These are phyloP conservation scores for Alternaria solani DNA, from an alignment of 2,329 filamentous ascomycete species.

Conservation along the genomic window DNA sequence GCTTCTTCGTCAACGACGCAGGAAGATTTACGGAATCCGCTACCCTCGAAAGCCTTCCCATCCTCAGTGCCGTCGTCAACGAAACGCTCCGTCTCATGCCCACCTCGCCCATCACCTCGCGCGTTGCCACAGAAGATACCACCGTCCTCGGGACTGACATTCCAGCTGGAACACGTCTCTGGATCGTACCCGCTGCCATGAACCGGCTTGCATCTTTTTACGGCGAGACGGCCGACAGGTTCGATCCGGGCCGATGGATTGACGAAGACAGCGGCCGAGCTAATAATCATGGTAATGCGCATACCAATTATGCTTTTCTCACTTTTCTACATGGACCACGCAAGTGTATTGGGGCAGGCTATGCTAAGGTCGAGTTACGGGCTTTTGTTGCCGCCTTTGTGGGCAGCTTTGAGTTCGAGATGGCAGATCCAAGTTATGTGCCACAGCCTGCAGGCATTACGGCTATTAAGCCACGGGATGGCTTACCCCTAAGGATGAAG, in stretches of 20 bases:
- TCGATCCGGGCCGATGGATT: conserved; percentile 1
- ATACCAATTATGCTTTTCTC: conserved; percentile 3
- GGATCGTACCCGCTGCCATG: no score
- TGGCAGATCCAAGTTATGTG: not conserved
- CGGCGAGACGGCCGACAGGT: not conserved
- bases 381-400: conserved; percentile 4
- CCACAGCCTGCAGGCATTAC: not conserved
- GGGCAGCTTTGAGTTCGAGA: conserved; percentile 1
- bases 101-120: not conserved
- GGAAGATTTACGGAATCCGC: not conserved
- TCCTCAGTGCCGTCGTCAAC: conserved; percentile 2
- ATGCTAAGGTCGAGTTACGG: not conserved
- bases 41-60: not conserved
- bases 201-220: not conserved
- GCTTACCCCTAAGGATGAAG: not conserved
- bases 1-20: not conserved
- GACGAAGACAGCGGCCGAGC: not conserved
- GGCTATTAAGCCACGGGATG: not conserved
- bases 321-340: conserved; percentile 5
- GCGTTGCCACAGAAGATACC: not conserved
- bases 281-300: not conserved
- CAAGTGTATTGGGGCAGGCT: not conserved
- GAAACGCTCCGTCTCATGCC: conserved; percentile 1
- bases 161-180: not conserved
- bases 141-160: not conserved